phyloP scores from a whole-genome alignment of 192 early-diverging fungal genomes.

The Gryganskiella cystojenkinii region DNA sequence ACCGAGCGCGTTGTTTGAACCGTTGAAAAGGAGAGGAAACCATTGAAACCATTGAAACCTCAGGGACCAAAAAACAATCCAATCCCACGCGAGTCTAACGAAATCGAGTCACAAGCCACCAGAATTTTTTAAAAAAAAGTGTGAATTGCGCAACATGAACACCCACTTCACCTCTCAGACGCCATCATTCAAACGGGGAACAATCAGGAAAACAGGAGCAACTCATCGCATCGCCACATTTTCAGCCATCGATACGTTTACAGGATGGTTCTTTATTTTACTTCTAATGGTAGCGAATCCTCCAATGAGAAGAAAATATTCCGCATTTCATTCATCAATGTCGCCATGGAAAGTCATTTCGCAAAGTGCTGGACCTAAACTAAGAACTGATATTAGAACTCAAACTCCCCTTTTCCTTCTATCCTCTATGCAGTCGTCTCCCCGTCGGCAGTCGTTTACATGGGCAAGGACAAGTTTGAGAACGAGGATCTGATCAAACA shows the following conservation, averaged over 20 bases:
- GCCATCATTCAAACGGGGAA: background rate
- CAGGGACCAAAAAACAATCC: no score
- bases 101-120: no score
- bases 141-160: background rate
- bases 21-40: no score
- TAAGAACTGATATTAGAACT: background rate
- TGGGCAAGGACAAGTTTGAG: conserved; percentile 99
- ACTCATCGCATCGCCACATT: no score
- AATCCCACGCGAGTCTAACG: no score
- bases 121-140: background rate
- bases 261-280: conserved; percentile 80
- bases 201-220: background rate
- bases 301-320: background rate
- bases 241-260: no score
- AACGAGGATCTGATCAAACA: conserved; percentile 97
- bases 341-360: background rate
- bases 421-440: conserved; percentile 58
- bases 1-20: no score
- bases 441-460: conserved; percentile 87
- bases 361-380: background rate
- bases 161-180: background rate
- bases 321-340: background rate
- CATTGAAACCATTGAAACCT: no score
- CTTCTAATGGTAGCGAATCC: conserved; percentile 60
- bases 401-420: background rate